Conservation (phyloP, 495 filamentous ascomycete species). For the Haplographium delicatum region DNA sequence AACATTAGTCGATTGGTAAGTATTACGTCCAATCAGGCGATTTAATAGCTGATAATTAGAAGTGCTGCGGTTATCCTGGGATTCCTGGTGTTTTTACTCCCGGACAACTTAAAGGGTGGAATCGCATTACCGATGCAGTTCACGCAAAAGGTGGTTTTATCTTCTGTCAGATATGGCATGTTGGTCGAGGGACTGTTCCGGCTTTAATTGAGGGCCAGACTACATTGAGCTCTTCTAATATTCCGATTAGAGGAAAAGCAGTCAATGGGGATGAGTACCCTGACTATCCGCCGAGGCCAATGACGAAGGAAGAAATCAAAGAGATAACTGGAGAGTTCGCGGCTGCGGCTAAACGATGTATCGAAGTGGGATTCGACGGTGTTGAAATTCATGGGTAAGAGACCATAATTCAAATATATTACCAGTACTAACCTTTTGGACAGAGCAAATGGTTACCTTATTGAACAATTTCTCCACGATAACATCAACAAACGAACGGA, state of each 20-base stretch:
- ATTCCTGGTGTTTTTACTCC: conserved; percentile 58
- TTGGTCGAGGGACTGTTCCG: conserved; percentile 51
- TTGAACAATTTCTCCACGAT: conserved; percentile 69
- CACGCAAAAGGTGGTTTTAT: conserved; percentile 61
- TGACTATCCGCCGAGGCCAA: conserved; percentile 33
- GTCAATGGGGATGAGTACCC: conserved; percentile 33
- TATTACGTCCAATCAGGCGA: no score
- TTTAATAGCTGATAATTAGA: no score
- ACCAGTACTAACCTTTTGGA: background rate
- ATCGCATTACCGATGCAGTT: conserved; percentile 56
- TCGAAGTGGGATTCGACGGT: conserved; percentile 67
- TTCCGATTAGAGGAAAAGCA: conserved; percentile 33
- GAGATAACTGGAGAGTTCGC: conserved; percentile 50
- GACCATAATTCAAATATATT: no score
- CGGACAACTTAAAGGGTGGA: conserved; percentile 58
- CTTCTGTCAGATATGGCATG: conserved; percentile 60
- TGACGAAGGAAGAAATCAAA: conserved; percentile 50
- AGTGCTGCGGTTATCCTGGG: conserved; percentile 46
- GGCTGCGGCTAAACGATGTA: conserved; percentile 52
- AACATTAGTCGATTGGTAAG: conserved; percentile 42
- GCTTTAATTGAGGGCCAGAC: conserved; percentile 32
- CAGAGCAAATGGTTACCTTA: conserved; percentile 63
- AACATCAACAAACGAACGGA: conserved; percentile 58
- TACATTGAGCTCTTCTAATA: conserved; percentile 43
- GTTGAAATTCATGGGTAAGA: conserved; percentile 62